Evolutionary conservation across 2,329 filamentous ascomycete species (phyloP).

Genomic region (Paramyrothecium roridum): DNA sequence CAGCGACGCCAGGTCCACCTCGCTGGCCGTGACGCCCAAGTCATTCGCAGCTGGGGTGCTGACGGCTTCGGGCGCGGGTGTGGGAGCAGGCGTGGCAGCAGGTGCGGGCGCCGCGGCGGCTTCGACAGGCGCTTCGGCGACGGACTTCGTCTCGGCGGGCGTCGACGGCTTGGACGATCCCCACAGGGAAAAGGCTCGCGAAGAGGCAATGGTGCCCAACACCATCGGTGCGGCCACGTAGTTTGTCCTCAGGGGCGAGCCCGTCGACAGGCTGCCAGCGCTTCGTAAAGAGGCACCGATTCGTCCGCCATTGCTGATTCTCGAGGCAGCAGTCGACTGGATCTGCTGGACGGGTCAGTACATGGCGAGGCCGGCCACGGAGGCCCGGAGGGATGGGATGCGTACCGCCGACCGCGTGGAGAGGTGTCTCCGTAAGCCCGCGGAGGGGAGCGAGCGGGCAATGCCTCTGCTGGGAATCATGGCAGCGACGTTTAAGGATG

Average conservation of each 20-base stretch:
- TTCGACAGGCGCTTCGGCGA: conserved; percentile 11
- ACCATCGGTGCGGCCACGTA: conserved; percentile 19
- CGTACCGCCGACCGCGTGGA: conserved; percentile 15
- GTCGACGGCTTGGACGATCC: conserved; percentile 25
- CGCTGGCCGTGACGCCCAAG: conserved; percentile 18
- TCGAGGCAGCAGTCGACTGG: conserved; percentile 21
- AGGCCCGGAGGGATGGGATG: neutral
- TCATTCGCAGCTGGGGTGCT: conserved; percentile 11
- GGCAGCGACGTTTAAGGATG: conserved; percentile 21
- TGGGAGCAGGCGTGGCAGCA: conserved; percentile 4
- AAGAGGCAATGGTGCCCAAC: conserved; percentile 25
- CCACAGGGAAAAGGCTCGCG: conserved; percentile 31
- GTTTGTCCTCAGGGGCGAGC: conserved; percentile 17
- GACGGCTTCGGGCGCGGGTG: conserved; percentile 15
- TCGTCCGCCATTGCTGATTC: conserved; percentile 28
- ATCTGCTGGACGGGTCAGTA: conserved; percentile 9
- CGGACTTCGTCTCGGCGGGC: conserved; percentile 10
- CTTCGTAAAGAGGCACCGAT: conserved; percentile 29
- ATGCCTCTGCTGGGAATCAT: conserved; percentile 46
- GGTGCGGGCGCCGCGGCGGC: conserved; percentile 6
- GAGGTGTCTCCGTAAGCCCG: conserved; percentile 24
- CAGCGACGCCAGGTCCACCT: conserved; percentile 30
- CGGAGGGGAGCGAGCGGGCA: conserved; percentile 33
- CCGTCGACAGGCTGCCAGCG: conserved; percentile 12
- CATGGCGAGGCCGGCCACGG: neutral